These are phyloP conservation scores for Ampelomyces quisqualis DNA, from an alignment of 2,329 filamentous ascomycete genomes.

Conservation along the genomic window DNA sequence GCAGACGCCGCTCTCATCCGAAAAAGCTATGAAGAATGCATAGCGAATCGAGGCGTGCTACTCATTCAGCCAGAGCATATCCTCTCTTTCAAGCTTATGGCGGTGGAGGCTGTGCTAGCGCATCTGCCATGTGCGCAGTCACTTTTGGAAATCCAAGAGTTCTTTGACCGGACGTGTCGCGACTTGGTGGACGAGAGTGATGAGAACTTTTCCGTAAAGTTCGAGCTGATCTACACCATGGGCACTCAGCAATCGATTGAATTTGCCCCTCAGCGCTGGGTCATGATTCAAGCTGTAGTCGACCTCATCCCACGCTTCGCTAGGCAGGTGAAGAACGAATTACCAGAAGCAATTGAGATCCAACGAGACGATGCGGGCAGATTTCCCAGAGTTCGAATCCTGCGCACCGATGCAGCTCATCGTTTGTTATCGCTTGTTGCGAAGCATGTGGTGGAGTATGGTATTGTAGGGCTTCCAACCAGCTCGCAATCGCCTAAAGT, in stretches of 20 bases:
- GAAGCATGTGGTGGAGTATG: slow-evolving; percentile 46
- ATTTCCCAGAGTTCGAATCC: slow-evolving; percentile 55
- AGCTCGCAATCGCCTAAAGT: slow-evolving; percentile 34
- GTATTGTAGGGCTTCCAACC: slow-evolving; percentile 51
- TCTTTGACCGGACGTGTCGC: slow-evolving; percentile 49
- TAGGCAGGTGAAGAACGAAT: slow-evolving; percentile 23
- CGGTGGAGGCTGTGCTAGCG: slow-evolving; percentile 52
- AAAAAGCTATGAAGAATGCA: slow-evolving; percentile 50
- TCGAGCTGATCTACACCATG: slow-evolving; percentile 65
- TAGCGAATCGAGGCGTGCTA: slow-evolving; percentile 56
- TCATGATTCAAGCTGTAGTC: slow-evolving; percentile 56
- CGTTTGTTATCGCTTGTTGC: slow-evolving; percentile 29
- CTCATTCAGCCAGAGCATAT: slow-evolving; percentile 65
- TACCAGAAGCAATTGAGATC: slow-evolving; percentile 50
- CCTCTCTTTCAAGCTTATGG: slow-evolving; percentile 64
- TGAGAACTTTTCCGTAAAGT: slow-evolving; percentile 61
- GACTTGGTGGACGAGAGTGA: slow-evolving; percentile 68
- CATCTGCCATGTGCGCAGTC: slow-evolving; percentile 29
- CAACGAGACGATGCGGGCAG: slow-evolving; percentile 29
- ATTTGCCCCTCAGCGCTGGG: slow-evolving; percentile 59
- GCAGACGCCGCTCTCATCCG: slow-evolving; percentile 42
- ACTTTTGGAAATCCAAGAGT: slow-evolving; percentile 49
- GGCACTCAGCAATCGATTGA: slow-evolving; percentile 56
- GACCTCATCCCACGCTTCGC: slow-evolving; percentile 45
- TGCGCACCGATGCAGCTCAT: slow-evolving; percentile 44